Percentiles rank a stretch among this genome's conserved stretches.
These are phyloP conservation scores for Phyllosticta capitalensis DNA, from an alignment of 2,329 filamentous ascomycete genomes.

Conservation along the genomic window DNA sequence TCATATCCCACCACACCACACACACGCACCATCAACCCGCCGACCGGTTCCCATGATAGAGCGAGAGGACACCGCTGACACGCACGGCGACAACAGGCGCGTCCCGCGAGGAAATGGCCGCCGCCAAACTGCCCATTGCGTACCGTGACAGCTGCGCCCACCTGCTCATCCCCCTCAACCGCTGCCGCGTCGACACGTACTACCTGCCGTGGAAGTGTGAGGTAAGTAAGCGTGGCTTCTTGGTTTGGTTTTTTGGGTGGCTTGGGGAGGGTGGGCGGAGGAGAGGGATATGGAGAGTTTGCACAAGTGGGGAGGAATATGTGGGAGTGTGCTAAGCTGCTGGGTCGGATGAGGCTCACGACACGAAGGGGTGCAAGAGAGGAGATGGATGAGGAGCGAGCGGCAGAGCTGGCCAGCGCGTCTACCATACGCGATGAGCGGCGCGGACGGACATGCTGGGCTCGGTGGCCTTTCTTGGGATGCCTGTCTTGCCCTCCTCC, in stretches of 20 bases:
- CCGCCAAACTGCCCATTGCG: conserved; percentile 73
- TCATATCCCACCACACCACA: background rate
- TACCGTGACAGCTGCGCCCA: conserved; percentile 96
- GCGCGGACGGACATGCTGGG: no score
- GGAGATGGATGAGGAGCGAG: background rate
- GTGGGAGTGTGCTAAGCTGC: no score
- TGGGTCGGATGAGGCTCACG: no score
- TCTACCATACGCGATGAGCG: no score
- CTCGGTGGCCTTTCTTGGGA: no score
- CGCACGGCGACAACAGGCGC: background rate
- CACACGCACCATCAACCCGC: background rate
- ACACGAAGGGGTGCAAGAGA: no score
- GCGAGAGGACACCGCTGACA: no score
- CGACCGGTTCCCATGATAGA: background rate
- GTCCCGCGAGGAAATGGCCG: conserved; percentile 82
- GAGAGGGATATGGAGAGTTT: background rate
- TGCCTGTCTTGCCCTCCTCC: no score
- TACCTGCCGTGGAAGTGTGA: conserved; percentile 97
- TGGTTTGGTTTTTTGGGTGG: conserved; percentile 1
- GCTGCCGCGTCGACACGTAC: conserved; percentile 83
- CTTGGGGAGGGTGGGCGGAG: background rate
- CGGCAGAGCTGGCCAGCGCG: no score
- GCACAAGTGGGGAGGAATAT: no score
- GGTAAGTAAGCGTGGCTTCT: conserved; percentile 46
- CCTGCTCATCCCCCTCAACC: conserved; percentile 90